Base-by-base conservation (phyloP, 495 filamentous ascomycete genomes). In the Symbiotaphrina buchneri region DNA sequence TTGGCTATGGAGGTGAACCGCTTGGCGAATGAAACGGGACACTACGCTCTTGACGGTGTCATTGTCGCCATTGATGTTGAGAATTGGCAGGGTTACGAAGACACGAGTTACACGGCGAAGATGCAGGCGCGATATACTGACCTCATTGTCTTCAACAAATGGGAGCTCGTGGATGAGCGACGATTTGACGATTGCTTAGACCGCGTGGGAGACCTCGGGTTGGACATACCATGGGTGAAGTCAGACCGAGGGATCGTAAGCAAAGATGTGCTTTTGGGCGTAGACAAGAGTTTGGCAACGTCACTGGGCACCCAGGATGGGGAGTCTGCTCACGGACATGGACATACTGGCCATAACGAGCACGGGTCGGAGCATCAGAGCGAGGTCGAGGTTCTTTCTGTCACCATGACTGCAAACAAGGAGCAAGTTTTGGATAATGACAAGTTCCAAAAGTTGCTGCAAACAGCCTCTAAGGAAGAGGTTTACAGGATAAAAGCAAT, bases 401-500 rank as follows among this genome's bases (percentile, higher is more conserved):
- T 90, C 10, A 68, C 65, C 18, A 52, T 94, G 20, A 13, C 14
- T 36, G 27, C 31, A 20, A 10, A 23, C 31, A 23, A 37, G 29
- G 11, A 18, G n/a, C 17, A 5, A 1, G 27, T 15, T 2, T 3
- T 91, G 10, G 68, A 93, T 46, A 47, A 69, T 10, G 35, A 49
- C 1, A 74, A 74, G 37, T 50, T 97, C 8, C 54, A 71, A 38
- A 49, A 49, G 3, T 54, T 95, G 10, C 53, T 97, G 18, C 55
- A 58, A 29, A 52, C 62, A 0, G 71, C 82, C 8, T 73, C 78
- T 0, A 84, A 82, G 44, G 87, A 95, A 34, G 82, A 93, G 45
- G 65, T 94, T 1, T 97, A 94, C 48, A 69, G 87, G 18, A 94
- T 95, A 48, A 97, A 97, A 54, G 79, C 81, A 0, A 70, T 92